Conservation (phyloP, 345 rosid species). For the Moricandia moricandioides region DNA sequence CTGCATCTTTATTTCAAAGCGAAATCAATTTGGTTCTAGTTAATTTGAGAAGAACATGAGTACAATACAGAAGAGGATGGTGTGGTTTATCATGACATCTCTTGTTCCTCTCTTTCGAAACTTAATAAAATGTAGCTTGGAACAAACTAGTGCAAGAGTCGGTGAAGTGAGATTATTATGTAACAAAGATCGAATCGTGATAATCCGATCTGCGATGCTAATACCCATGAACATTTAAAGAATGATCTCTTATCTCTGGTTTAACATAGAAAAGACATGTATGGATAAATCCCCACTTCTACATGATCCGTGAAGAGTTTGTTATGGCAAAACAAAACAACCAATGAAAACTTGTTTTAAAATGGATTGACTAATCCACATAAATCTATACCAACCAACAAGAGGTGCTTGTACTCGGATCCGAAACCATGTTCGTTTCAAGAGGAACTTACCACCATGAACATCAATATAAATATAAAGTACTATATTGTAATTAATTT, state of each 20-base stretch:
- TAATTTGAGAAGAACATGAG: background rate
- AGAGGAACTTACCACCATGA: background rate
- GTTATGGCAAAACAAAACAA: background rate
- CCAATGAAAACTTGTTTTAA: background rate
- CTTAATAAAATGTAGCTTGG: background rate
- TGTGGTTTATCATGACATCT: background rate
- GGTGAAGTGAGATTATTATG: background rate
- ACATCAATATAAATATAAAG: background rate
- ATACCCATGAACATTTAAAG: background rate
- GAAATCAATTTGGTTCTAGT: background rate
- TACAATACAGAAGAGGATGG: background rate
- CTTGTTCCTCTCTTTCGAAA: background rate
- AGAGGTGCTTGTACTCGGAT: background rate
- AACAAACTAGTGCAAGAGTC: background rate
- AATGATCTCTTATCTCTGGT: background rate
- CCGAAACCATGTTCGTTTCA: background rate
- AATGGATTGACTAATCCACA: background rate
- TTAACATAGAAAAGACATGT: background rate
- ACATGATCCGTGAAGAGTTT: background rate
- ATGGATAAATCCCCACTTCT: background rate
- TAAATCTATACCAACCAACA: background rate
- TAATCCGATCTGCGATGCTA: background rate
- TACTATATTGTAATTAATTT: too few species aligned
- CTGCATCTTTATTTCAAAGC: background rate
- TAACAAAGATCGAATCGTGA: background rate